These are phyloP conservation scores for Aspergillus aculeatus DNA, from an alignment of 2,329 filamentous ascomycete species.

Conservation along the genomic window DNA sequence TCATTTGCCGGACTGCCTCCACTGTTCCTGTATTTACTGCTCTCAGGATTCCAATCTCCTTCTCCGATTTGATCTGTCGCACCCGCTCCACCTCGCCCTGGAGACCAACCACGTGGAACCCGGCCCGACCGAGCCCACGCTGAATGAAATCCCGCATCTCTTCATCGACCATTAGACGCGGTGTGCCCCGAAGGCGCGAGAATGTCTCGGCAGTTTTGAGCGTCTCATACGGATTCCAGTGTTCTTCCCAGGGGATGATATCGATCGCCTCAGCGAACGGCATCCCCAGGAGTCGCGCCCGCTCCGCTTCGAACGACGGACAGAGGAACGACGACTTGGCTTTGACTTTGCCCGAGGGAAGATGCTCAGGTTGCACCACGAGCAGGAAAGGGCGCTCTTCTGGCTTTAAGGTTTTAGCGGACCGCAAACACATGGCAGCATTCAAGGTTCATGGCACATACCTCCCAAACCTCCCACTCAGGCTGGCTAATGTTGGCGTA, in stretches of 20 bases:
- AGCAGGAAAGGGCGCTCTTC: slow-evolving; percentile 65
- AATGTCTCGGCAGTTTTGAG: slow-evolving; percentile 50
- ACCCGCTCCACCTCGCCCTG: slow-evolving; percentile 57
- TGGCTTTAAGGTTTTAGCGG: slow-evolving; percentile 40
- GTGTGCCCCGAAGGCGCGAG: slow-evolving; percentile 16
- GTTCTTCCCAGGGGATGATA: slow-evolving; percentile 62
- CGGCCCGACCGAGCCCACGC: slow-evolving; percentile 53
- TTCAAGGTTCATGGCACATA: slow-evolving; percentile 6
- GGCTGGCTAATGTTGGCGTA: slow-evolving; percentile 62
- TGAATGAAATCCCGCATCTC: slow-evolving; percentile 65
- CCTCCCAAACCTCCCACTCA: slow-evolving; percentile 63
- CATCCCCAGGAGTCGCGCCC: slow-evolving; percentile 59
- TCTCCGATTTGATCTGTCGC: slow-evolving; percentile 57
- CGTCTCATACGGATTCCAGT: slow-evolving; percentile 63
- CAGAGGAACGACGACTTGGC: slow-evolving; percentile 60
- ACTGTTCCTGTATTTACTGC: slow-evolving; percentile 66
- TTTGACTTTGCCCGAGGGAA: slow-evolving; percentile 42
- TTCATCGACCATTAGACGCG: slow-evolving; percentile 62
- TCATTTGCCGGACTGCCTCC: slow-evolving; percentile 59
- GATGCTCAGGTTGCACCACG: slow-evolving; percentile 52
- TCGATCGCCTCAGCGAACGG: slow-evolving; percentile 53
- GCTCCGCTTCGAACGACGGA: slow-evolving; percentile 61
- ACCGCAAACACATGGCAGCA: background rate
- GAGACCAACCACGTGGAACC: slow-evolving; percentile 58
- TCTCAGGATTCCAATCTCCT: slow-evolving; percentile 57